Percentiles rank a stretch among this genome's conserved stretches.
phyloP scores from a whole-genome alignment of 1,139 yeast species.

The Candida sp. region DNA sequence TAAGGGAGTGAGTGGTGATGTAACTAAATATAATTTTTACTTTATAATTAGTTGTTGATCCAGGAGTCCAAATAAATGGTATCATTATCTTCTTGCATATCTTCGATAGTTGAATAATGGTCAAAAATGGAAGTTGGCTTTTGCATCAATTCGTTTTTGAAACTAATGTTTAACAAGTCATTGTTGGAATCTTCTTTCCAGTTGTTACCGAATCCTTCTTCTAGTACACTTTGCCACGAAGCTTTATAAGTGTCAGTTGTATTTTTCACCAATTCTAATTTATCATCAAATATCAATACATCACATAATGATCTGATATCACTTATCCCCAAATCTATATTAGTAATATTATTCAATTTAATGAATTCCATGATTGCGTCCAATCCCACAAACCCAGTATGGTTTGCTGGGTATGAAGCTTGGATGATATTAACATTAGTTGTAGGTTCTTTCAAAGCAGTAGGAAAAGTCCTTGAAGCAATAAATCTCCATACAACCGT shows the following conservation, averaged over 20 bases:
- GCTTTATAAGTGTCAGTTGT: constrained; percentile 54
- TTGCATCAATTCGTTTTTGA: constrained; percentile 10
- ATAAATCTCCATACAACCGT: constrained; percentile 88
- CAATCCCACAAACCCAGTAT: constrained; percentile 65
- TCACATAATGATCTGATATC: constrained; percentile 86
- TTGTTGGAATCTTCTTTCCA: constrained; percentile 22
- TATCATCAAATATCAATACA: constrained; percentile 84
- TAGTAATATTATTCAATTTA: constrained; percentile 69
- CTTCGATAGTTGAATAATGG: constrained; percentile 26
- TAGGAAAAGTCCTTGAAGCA: constrained; percentile 72
- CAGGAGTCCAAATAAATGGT: constrained; percentile 40
- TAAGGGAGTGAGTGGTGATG: too few species aligned
- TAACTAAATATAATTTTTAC: too few species aligned
- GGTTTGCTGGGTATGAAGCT: constrained; percentile 49
- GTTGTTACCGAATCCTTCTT: constrained; percentile 55
- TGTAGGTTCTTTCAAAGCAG: constrained; percentile 49
- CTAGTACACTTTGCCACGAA: constrained; percentile 60
- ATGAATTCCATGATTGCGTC: constrained; percentile 77
- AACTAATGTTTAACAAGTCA: constrained; percentile 8
- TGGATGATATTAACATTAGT: constrained; percentile 22
- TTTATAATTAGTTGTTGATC: constrained; percentile 12
- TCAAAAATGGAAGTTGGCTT: constrained; percentile 18
- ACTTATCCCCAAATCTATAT: constrained; percentile 69
- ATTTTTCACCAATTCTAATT: constrained; percentile 57
- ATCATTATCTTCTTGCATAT: constrained; percentile 32